Base-by-base conservation (phyloP, 1,139 yeast genomes). In the Petasospora rhodanensis region DNA sequence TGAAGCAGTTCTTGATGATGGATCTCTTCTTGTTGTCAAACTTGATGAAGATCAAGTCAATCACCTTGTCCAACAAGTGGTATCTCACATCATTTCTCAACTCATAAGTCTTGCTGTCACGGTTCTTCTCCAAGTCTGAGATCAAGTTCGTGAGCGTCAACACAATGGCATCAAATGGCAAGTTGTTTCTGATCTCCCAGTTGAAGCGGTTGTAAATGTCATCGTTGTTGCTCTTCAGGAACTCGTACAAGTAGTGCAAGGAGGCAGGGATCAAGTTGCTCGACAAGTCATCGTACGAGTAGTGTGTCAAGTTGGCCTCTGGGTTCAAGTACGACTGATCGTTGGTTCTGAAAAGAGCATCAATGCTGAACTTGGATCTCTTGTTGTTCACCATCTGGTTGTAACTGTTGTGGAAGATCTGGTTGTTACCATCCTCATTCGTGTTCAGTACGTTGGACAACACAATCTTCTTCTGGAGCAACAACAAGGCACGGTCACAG, bases 81-180 rank as follows among this genome's bases (percentile, higher is more conserved):
- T 46, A 55, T 33, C 59, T 46, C 17, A 54, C 38, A 35, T 55
- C 59, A 29, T 51, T 52, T 31, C 54, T 47, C 31, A 54, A 36
- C 26, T 51, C 53, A 24, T 51, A 50, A 7, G 36, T 32, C 23
- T 33, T 41, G 36, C 43, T 46, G 29, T 32, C 40, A 14, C 36
- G 42, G 12, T 54, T 53, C 24, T 62, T 67, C 46, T 72, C 73
- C 48, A 73, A 61, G 48, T 75, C 77, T 7, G 74, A 69, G 2
- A 73, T 64, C 31, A 76, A 61, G 18, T 75, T 69, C 15, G 73
- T 68, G 46, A 73, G 62, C 44, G 75, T 58, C 35, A 75, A 54
- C 16, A 75, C 70, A 9, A 76, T 65, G n/a, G 78, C 73, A 51
- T 76, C 80, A 34, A 75, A 61, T 4, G 82, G 82, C 32, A 76